Conservation (phyloP, 352 stramenopile species). For the Thalassiosira mediterranea region DNA sequence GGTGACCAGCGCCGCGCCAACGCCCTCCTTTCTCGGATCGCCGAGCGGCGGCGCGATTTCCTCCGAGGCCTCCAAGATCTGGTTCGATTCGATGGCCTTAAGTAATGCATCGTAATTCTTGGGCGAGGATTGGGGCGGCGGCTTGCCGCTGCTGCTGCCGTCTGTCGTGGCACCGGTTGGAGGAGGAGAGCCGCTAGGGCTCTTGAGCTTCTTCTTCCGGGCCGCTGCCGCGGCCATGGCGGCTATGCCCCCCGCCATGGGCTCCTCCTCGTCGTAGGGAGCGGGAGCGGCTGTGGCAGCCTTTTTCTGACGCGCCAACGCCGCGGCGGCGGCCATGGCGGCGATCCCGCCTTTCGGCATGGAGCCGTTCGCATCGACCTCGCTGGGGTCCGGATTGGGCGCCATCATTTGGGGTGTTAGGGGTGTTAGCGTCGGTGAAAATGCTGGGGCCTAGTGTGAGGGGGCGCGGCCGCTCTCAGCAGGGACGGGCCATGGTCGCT, state of each 20-base stretch:
- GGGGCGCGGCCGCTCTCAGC: too few relatives aligned
- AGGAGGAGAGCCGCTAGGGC: background rate
- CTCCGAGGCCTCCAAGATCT: background rate
- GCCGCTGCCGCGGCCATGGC: background rate
- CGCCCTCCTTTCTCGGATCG: background rate
- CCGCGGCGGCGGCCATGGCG: background rate
- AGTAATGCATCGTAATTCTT: slow-evolving; percentile 3
- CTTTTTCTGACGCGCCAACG: background rate
- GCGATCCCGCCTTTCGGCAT: too few relatives aligned
- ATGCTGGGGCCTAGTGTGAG: too few relatives aligned
- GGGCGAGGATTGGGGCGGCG: background rate
- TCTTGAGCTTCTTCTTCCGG: background rate
- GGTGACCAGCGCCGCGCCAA: background rate
- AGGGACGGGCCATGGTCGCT: too few relatives aligned
- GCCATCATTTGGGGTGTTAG: background rate
- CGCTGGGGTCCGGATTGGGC: background rate
- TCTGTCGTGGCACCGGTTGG: background rate
- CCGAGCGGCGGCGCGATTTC: background rate
- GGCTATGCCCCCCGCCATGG: background rate
- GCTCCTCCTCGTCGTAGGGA: background rate
- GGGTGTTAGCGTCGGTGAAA: too few relatives aligned
- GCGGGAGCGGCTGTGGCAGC: background rate
- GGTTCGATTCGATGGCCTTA: background rate
- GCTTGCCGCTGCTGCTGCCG: background rate
- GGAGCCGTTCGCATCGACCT: background rate